Evolutionary conservation across 345 rosid species (phyloP), one percentile per base, ranked within the genome.

Genomic region (Anacardium occidentale): DNA sequence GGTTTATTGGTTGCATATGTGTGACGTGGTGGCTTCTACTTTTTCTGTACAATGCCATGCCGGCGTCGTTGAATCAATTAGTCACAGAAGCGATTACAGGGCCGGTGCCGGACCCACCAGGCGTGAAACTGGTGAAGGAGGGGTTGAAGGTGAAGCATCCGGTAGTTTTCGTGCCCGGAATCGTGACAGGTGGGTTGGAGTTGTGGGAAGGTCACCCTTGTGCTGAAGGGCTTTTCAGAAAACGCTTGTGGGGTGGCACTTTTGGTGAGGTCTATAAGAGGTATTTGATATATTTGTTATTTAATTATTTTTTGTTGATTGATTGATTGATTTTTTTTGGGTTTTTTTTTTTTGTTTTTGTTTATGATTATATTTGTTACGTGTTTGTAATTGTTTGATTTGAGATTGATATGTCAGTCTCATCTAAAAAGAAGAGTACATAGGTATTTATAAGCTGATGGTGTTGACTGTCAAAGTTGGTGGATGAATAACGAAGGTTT

Each of bases 211-310:
- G 98, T 8, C 89, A 83, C 18, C 91, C 82, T 48, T 94, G 98
- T 26, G 93, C 98, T 25, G 98, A 92, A 55, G 97, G 92, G 12
- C 75, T 94, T 79, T 95, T 95, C 75, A 76, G 99, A 78, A 95
- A 92, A 73, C 88, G 99, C 45, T 80, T 95, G 69, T 95, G 99
- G 99, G 99, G 99, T 44, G 99, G 99, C 60, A 89, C 97, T n/a
- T 95, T 95, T 73, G 98, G 98, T 40, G 99, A 95, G 69, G 96
- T 91, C 5, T 92, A 92, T 70, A 95, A 87, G 79, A 95, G 99
- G 99, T 92, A 66, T 40, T 52, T 71, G 45, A 22, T 64, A 73
- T 64, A 64, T 10, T 68, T 72, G 10, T 24, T 71, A 1, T 57
- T 56, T 47, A 22, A 11, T n/a, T 20, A 29, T 26, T 52, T 18